These are phyloP conservation scores for Phaseolus lunatus DNA, from an alignment of 306 rosid species.

Conservation along the genomic window DNA sequence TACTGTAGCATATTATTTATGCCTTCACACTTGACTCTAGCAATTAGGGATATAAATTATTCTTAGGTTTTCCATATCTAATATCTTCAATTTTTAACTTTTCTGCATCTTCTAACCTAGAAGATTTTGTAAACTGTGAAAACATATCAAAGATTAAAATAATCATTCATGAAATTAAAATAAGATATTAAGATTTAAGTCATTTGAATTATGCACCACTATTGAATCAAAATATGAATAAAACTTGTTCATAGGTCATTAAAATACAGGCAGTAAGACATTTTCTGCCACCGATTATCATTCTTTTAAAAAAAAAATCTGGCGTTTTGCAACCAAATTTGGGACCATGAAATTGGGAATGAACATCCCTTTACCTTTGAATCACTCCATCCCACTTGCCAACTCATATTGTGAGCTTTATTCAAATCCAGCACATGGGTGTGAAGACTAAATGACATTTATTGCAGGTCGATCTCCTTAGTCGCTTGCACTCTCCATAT, in stretches of 20 bases:
- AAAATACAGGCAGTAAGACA: constrained; percentile 28
- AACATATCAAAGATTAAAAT: constrained; percentile 6
- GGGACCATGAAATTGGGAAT: constrained; percentile 54
- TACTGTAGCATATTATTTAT: background rate
- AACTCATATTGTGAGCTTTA: constrained; percentile 40
- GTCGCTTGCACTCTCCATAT: constrained; percentile 76
- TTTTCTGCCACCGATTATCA: constrained; percentile 20
- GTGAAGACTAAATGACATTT: constrained; percentile 38
- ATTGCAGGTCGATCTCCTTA: constrained; percentile 88
- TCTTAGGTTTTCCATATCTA: background rate
- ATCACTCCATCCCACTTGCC: constrained; percentile 39
- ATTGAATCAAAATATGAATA: background rate
- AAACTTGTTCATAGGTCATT: constrained; percentile 4
- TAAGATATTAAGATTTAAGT: background rate
- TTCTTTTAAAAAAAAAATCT: background rate
- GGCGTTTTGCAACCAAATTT: constrained; percentile 41
- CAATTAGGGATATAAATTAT: constrained; percentile 17
- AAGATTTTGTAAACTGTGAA: background rate
- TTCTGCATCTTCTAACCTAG: constrained; percentile 30
- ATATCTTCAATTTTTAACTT: background rate
- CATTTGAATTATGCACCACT: constrained; percentile 1
- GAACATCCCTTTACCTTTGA: constrained; percentile 18
- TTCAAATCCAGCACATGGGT: constrained; percentile 57
- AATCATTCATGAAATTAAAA: background rate
- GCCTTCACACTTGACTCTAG: constrained; percentile 36